Evolutionary conservation across 1,284 basidiomycete genomes (phyloP).

Genomic region (Gymnopus androsaceus): DNA sequence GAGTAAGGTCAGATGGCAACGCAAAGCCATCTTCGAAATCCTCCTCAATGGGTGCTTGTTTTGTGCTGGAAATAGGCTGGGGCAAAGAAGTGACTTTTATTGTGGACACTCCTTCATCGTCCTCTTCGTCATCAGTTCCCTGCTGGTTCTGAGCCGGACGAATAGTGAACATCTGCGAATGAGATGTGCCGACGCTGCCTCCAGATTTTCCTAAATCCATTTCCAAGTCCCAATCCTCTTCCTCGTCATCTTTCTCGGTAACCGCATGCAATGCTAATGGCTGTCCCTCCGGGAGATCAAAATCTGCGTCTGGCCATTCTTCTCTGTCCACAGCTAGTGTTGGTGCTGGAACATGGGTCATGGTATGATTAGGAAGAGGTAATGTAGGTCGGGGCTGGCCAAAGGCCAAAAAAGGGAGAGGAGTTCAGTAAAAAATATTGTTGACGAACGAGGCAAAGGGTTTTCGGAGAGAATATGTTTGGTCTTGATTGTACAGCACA

Average conservation of each 20-base stretch:
- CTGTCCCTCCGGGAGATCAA: constrained; percentile 75
- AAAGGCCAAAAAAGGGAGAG: too few species aligned
- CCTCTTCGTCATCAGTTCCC: constrained; percentile 64
- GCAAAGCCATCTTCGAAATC: constrained; percentile 78
- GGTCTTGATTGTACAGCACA: too few species aligned
- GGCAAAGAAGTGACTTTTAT: constrained; percentile 69
- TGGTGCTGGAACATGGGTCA: constrained; percentile 64
- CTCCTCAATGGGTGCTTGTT: constrained; percentile 53
- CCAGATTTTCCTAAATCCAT: constrained; percentile 66
- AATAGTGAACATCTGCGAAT: constrained; percentile 57
- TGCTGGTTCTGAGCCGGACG: constrained; percentile 57
- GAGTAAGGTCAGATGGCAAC: constrained; percentile 74
- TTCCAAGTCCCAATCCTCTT: constrained; percentile 79
- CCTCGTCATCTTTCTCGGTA: constrained; percentile 66
- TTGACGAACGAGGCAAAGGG: too few species aligned
- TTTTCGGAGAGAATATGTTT: too few species aligned
- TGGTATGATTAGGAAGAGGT: constrained; percentile 31
- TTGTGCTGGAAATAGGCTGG: constrained; percentile 36
- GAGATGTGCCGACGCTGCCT: constrained; percentile 38
- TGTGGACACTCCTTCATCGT: constrained; percentile 77
- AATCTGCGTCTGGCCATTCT: constrained; percentile 83
- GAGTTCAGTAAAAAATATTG: too few species aligned
- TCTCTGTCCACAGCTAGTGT: constrained; percentile 56
- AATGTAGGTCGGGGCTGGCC: constrained; percentile 18
- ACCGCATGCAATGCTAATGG: constrained; percentile 62